Evolutionary conservation across 352 stramenopile genomes (phyloP).

Genomic region (Globisporangium barbulae): DNA sequence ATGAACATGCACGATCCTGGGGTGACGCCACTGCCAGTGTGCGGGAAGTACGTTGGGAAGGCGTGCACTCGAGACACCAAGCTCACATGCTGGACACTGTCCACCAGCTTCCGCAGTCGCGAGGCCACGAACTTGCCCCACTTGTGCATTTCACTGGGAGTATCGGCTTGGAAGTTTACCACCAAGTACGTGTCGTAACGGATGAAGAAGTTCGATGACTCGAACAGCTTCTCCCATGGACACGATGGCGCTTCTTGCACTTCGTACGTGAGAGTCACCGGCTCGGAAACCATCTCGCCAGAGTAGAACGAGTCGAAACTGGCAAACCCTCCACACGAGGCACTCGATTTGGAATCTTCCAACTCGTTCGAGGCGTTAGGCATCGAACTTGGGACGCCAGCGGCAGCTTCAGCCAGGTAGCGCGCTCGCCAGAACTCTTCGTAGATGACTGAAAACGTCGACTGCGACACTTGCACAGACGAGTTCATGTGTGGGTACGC

Average conservation of each 20-base stretch:
- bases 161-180: constrained; percentile 61
- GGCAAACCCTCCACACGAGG: neutral
- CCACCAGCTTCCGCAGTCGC: constrained; percentile 73
- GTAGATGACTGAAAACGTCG: constrained; percentile 92
- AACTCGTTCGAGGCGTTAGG: constrained; percentile 16
- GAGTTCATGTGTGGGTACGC: constrained; percentile 98
- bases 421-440: constrained; percentile 86
- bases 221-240: constrained; percentile 71
- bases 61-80: constrained; percentile 60
- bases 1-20: constrained; percentile 81
- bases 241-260: constrained; percentile 8
- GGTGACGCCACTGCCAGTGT: constrained; percentile 31
- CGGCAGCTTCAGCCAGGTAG: constrained; percentile 64
- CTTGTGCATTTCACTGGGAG: constrained; percentile 64
- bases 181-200: constrained; percentile 78
- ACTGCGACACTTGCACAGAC: constrained; percentile 93
- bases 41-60: constrained; percentile 64
- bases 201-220: constrained; percentile 82
- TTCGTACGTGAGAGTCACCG: constrained; percentile 9
- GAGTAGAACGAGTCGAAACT: constrained; percentile 20
- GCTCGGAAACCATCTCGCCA: constrained; percentile 4
- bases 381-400: constrained; percentile 45
- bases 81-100: constrained; percentile 65
- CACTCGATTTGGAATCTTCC: constrained; percentile 31
- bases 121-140: constrained; percentile 84